Evolutionary conservation across 371 early-diverging fungal genomes (phyloP).

Genomic region (Mortierella sp.): DNA sequence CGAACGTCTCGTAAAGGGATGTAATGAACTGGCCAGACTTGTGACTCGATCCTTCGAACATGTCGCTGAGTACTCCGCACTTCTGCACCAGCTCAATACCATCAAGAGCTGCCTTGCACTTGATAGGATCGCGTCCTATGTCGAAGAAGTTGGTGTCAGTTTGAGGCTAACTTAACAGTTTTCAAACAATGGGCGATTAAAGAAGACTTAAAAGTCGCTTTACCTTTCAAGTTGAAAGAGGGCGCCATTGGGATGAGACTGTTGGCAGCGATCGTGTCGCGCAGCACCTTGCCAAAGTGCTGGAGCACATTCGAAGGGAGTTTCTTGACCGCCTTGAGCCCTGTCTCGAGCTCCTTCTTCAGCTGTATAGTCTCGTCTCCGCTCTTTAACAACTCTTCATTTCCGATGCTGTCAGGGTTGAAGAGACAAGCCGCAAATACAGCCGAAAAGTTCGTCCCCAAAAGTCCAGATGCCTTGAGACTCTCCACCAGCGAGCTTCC

Average conservation of each 20-base stretch:
- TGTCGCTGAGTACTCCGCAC: conserved; percentile 21
- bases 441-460: conserved; percentile 31
- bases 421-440: conserved; percentile 42
- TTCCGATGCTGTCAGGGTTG: conserved; percentile 51
- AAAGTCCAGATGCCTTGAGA: conserved; percentile 17
- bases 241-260: conserved; percentile 31
- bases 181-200: neutral
- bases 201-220: neutral
- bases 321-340: conserved; percentile 17
- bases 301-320: conserved; percentile 18
- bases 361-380: conserved; percentile 24
- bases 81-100: conserved; percentile 38
- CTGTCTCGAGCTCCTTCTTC: conserved; percentile 27
- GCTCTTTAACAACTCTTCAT: conserved; percentile 43
- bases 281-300: conserved; percentile 29
- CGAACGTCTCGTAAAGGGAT: conserved; percentile 35
- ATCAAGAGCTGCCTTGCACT: conserved; percentile 38
- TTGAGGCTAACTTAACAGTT: neutral
- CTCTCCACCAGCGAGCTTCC: conserved; percentile 15
- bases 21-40: conserved; percentile 28
- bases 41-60: conserved; percentile 39
- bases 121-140: conserved; percentile 38
- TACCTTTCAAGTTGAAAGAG: conserved; percentile 37
- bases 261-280: conserved; percentile 19
- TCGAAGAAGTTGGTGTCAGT: neutral